These are phyloP conservation scores for Streptanthus diversifolius DNA, from an alignment of 345 rosid species.

Conservation along the genomic window DNA sequence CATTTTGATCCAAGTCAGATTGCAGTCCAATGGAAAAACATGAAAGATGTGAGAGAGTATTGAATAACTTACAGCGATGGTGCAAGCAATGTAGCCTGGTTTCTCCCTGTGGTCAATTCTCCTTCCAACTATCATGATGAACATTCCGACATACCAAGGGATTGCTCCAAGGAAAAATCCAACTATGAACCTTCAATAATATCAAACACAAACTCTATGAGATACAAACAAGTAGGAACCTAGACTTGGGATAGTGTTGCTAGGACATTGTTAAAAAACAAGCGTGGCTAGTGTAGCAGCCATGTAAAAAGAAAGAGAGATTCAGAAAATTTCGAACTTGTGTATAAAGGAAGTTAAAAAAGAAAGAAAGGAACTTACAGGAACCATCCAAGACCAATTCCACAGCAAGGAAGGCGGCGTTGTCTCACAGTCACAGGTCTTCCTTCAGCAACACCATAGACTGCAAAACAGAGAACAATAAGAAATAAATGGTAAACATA, in stretches of 20 bases:
- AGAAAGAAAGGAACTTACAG: slow-evolving; percentile 49
- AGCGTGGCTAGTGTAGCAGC: neutral
- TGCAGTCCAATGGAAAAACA: neutral
- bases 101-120: slow-evolving; percentile 79
- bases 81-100: slow-evolving; percentile 89
- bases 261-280: neutral
- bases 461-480: slow-evolving; percentile 34
- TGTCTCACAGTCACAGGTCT: slow-evolving; percentile 69
- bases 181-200: slow-evolving; percentile 57
- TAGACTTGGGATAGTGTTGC: neutral
- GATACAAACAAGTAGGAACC: neutral
- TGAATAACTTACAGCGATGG: slow-evolving; percentile 58
- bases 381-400: slow-evolving; percentile 84
- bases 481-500: neutral
- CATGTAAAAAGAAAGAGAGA: neutral
- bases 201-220: slow-evolving; percentile 2
- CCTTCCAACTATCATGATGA: slow-evolving; percentile 57
- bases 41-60: neutral
- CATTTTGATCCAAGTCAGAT: neutral
- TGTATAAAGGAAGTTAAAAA: neutral
- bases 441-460: slow-evolving; percentile 85
- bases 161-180: slow-evolving; percentile 84
- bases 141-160: slow-evolving; percentile 83
- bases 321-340: neutral
- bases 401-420: slow-evolving; percentile 83